Evolutionary conservation across 179 eudicot genomes (phyloP), one percentile per base, ranked within the genome.

Genomic region (Sideroxylon spinosum): DNA sequence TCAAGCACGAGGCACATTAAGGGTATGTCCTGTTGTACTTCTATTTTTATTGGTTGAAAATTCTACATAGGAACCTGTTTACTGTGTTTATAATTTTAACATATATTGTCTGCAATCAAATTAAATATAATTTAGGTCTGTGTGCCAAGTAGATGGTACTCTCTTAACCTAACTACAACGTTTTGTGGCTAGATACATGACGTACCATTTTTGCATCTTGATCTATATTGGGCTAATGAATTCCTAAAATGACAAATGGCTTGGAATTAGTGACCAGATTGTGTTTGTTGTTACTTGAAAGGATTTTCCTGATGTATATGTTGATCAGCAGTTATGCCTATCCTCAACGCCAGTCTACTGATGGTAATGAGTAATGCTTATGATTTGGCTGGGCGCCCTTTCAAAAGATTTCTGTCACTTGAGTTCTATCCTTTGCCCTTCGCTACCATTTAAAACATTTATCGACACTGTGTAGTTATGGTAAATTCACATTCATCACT

Each of bases 1-100:
- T 79, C 96, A 95, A 86, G 86, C 91, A 77, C 91, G 90, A 78
- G 99, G 99, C 62, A 84, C 94, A 73, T 85, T 96, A 76, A 89
- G 96, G 93, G 99, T 95, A 90, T 80, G 84, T 63, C 63, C 78
- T 74, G 55, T 77, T 81, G 59, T 13, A 14, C 32, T 61, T 26
- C 73, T 56, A 2, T 48, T 64, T 77, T 26, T 68, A 6, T 49
- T 78, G 74, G 19, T 9, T 22, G 67, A 11, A 28, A 23, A 14
- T 25, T 50, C 53, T 80, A 20, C 6, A n/a, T 29, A 59, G 59
- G 7, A 57, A 67, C 5, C 65, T 50, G 52, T 56, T 32, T 72
- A 19, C 28, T 46, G n/a, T 65, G 20, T 53, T 75, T 6, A 4
- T 48, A 17, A 22, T 65, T 63, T 62, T 25, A 52, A 65, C 4